A percentile compares a stretch with the other conserved stretches of the same genome.
Evolutionary conservation across 2,329 filamentous ascomycete genomes (phyloP).

Genomic region (Neonectria magnoliae): DNA sequence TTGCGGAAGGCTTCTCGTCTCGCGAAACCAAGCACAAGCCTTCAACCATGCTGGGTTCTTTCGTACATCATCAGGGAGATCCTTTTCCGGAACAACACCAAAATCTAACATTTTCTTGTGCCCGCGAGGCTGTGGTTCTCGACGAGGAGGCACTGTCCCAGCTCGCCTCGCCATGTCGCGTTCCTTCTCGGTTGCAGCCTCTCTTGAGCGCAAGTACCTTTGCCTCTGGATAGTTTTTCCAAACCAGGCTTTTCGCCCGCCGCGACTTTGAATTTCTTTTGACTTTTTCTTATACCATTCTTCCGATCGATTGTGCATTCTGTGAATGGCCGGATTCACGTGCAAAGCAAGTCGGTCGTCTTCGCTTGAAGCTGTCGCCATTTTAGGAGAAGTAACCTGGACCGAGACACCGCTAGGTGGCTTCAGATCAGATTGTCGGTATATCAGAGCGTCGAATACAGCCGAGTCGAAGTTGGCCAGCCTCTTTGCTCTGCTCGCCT

Average conservation of each 20-base stretch:
- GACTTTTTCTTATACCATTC: conserved; percentile 60
- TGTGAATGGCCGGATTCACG: conserved; percentile 63
- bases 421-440: conserved; percentile 45
- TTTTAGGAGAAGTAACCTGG: conserved; percentile 6
- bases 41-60: conserved; percentile 58
- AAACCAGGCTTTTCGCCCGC: conserved; percentile 61
- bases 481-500: conserved; percentile 19
- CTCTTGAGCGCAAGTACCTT: conserved; percentile 43
- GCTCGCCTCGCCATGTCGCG: conserved; percentile 19
- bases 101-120: conserved; percentile 48
- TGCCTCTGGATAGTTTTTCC: conserved; percentile 56
- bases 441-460: conserved; percentile 53
- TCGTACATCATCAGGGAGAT: conserved; percentile 56
- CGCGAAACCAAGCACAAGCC: conserved; percentile 51
- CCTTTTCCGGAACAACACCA: conserved; percentile 49
- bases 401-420: conserved; percentile 39
- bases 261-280: conserved; percentile 60
- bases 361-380: conserved; percentile 22
- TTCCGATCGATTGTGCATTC: conserved; percentile 53
- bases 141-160: conserved; percentile 28
- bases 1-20: conserved; percentile 36
- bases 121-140: conserved; percentile 44
- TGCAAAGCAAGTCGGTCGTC: conserved; percentile 53
- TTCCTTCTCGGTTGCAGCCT: conserved; percentile 29
- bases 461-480: conserved; percentile 35